Conservation (phyloP, 2,329 filamentous ascomycete genomes). For the Capronia epimyces region DNA sequence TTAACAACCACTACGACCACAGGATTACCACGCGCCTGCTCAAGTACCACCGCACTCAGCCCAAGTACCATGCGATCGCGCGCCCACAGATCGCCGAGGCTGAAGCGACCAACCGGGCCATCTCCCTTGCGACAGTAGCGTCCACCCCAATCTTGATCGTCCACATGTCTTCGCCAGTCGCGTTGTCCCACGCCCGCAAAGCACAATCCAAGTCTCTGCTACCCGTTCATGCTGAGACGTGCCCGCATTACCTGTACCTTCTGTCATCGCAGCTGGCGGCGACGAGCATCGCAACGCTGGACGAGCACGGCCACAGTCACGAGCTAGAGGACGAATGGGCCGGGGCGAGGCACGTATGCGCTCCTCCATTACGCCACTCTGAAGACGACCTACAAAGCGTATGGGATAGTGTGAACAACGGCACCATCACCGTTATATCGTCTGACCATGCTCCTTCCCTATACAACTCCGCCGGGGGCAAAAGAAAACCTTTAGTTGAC, state of each 20-base stretch:
- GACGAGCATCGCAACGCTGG: constrained; percentile 33
- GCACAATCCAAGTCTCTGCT: constrained; percentile 47
- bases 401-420: constrained; percentile 49
- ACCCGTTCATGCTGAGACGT: constrained; percentile 54
- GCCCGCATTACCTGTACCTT: constrained; percentile 54
- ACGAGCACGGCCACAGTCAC: constrained; percentile 31
- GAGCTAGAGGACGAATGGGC: constrained; percentile 38
- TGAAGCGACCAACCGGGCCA: constrained; percentile 47
- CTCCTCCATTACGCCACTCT: constrained; percentile 47
- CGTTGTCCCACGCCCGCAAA: constrained; percentile 45
- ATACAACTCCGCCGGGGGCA: constrained; percentile 38
- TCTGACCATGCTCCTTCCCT: constrained; percentile 45
- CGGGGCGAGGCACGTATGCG: constrained; percentile 52
- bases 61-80: constrained; percentile 41
- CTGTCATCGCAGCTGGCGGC: constrained; percentile 40
- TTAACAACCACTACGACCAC: neutral
- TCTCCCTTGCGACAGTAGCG: constrained; percentile 46
- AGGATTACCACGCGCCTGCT: constrained; percentile 26
- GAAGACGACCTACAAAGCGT: constrained; percentile 47
- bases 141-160: constrained; percentile 51
- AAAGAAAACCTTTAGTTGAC: constrained; percentile 31
- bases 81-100: constrained; percentile 40
- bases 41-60: constrained; percentile 20
- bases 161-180: constrained; percentile 47
- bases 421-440: constrained; percentile 52